Evolutionary conservation across 164 flowering plant species (phyloP).

Genomic region (Aristolochia californica): DNA sequence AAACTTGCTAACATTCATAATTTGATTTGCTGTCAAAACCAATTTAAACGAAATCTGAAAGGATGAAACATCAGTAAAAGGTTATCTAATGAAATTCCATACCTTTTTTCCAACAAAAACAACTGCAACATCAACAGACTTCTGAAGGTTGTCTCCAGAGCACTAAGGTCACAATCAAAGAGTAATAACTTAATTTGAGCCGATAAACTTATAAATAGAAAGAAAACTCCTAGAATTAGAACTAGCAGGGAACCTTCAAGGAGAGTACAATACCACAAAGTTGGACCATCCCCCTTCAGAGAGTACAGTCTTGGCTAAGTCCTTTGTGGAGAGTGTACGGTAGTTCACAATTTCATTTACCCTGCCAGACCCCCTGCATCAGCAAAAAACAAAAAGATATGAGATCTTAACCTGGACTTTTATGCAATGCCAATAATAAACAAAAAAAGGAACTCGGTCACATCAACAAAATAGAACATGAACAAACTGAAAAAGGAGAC

Average conservation of each 20-base stretch:
- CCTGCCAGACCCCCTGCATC: constrained; percentile 14
- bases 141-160: constrained; percentile 26
- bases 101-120: constrained; percentile 78
- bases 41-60: neutral
- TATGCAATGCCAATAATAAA: too few species aligned
- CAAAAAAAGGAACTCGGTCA: too few species aligned
- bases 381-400: constrained; percentile 1
- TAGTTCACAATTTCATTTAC: constrained; percentile 44
- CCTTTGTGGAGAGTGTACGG: constrained; percentile 52
- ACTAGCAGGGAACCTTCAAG: neutral
- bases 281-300: constrained; percentile 72
- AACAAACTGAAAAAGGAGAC: too few species aligned
- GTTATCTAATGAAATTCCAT: constrained; percentile 3
- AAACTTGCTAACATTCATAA: too few species aligned
- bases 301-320: constrained; percentile 53
- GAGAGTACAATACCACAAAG: constrained; percentile 43
- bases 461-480: too few species aligned
- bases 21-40: too few species aligned
- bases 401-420: neutral
- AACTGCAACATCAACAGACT: constrained; percentile 52
- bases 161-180: constrained; percentile 33
- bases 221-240: neutral
- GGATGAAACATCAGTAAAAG: too few species aligned
- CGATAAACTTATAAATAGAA: neutral
- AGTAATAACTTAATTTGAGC: constrained; percentile 1